phyloP scores from a whole-genome alignment of 2,329 filamentous ascomycete species.

The Cytospora paraplurivora region DNA sequence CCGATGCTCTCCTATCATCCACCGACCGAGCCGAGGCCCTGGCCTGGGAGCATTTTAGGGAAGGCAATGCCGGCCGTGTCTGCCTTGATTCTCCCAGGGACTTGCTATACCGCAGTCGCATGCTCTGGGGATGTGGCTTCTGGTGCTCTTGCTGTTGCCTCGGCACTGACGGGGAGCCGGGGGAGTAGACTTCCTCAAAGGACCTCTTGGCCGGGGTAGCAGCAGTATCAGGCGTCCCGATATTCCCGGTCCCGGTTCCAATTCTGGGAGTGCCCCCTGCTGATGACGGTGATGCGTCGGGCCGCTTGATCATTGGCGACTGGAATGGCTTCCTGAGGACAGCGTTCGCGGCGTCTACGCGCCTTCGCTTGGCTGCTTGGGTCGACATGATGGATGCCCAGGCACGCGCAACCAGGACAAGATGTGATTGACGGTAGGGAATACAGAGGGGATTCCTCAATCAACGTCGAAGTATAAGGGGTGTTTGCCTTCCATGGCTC shows the following conservation, averaged over 20 bases:
- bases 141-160: background rate
- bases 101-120: background rate
- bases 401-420: conserved; percentile 34
- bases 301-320: conserved; percentile 52
- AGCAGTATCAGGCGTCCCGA: background rate
- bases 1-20: background rate
- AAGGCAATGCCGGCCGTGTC: background rate
- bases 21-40: no score
- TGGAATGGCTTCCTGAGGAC: conserved; percentile 71
- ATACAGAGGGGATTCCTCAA: background rate
- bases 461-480: background rate
- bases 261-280: background rate
- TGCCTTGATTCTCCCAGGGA: background rate
- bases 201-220: background rate
- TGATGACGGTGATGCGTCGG: background rate
- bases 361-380: conserved; percentile 63
- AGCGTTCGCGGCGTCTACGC: conserved; percentile 58
- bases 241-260: background rate
- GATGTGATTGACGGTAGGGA: conserved; percentile 40
- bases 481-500: background rate
- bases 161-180: conserved; percentile 17
- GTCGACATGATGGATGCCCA: conserved; percentile 30
- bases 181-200: conserved; percentile 1
- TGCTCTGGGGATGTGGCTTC: background rate
- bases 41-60: background rate